These are phyloP conservation scores for Tranzscheliella williamsii DNA, from an alignment of 1,284 basidiomycete genomes.

Conservation along the genomic window DNA sequence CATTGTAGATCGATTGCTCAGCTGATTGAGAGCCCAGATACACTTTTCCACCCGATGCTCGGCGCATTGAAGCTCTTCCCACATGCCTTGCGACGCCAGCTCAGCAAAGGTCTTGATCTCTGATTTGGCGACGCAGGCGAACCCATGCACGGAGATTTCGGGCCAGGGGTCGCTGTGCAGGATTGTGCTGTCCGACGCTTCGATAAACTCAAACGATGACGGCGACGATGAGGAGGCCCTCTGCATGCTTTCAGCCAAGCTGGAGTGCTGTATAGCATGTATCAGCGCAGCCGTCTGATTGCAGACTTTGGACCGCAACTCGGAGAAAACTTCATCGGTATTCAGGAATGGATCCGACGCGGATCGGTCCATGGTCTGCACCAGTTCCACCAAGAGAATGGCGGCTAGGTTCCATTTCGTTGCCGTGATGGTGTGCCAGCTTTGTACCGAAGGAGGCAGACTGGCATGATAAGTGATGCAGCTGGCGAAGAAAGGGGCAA, in stretches of 20 bases:
- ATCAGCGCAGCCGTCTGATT: slow-evolving; percentile 29
- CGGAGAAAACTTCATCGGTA: slow-evolving; percentile 13
- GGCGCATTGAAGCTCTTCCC: slow-evolving; percentile 16
- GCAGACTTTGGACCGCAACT: slow-evolving; percentile 13
- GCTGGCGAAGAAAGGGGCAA: slow-evolving; percentile 20
- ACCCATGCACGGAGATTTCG: slow-evolving; percentile 20
- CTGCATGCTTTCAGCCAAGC: background rate
- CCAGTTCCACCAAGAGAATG: slow-evolving; percentile 26
- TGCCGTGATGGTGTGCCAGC: slow-evolving; percentile 24
- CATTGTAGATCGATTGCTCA: slow-evolving; percentile 19
- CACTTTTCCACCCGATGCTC: slow-evolving; percentile 22
- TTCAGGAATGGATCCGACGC: slow-evolving; percentile 11
- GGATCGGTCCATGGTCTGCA: slow-evolving; percentile 16
- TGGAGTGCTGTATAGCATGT: slow-evolving; percentile 24
- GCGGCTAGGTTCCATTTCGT: slow-evolving; percentile 31
- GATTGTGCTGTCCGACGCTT: slow-evolving; percentile 14
- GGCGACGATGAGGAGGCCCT: background rate
- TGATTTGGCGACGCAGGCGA: slow-evolving; percentile 19
- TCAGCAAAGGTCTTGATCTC: slow-evolving; percentile 15
- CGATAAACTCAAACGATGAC: slow-evolving; percentile 15
- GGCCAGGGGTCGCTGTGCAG: slow-evolving; percentile 33
- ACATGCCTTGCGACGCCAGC: slow-evolving; percentile 1
- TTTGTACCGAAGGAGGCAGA: slow-evolving; percentile 19
- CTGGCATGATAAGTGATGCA: slow-evolving; percentile 16
- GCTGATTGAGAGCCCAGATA: slow-evolving; percentile 30